phyloP scores from a whole-genome alignment of 2,329 filamentous ascomycete species.

The Purpureocillium takamizusanense region DNA sequence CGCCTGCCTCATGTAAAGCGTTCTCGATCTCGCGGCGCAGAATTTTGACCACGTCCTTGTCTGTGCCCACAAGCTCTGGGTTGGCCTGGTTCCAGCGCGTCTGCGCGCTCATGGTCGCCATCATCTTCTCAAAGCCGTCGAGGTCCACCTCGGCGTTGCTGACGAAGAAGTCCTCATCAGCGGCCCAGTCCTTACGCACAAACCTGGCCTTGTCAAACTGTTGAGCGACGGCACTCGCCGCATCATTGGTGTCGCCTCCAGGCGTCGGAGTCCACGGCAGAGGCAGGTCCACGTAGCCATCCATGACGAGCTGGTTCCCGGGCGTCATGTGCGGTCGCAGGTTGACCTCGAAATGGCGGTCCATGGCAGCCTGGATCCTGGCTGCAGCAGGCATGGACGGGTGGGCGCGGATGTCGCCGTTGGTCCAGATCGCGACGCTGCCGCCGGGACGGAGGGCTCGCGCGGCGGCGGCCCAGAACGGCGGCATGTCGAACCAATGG shows the following conservation, averaged over 20 bases:
- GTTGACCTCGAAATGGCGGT: conserved; percentile 27
- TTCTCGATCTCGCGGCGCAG: conserved; percentile 16
- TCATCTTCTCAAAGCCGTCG: conserved; percentile 23
- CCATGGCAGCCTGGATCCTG: conserved; percentile 31
- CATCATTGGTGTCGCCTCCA: too few species aligned
- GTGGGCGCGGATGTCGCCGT: conserved; percentile 18
- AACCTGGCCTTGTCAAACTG: conserved; percentile 30
- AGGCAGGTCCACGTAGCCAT: conserved; percentile 25
- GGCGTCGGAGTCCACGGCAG: too few species aligned
- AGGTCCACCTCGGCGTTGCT: conserved; percentile 14
- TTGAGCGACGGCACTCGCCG: conserved; percentile 13
- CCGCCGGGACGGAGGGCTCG: conserved; percentile 40
- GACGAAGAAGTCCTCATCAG: conserved; percentile 18
- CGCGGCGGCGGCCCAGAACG: conserved; percentile 39
- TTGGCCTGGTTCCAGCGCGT: conserved; percentile 36
- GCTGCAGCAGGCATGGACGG: conserved; percentile 25
- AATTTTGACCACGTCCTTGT: conserved; percentile 25
- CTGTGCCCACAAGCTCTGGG: conserved; percentile 28
- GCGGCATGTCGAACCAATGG: conserved; percentile 49
- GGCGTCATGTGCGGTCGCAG: conserved; percentile 11
- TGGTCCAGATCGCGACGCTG: conserved; percentile 42
- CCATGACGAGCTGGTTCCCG: conserved; percentile 31
- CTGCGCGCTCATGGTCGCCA: conserved; percentile 28
- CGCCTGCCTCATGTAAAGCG: conserved; percentile 21
- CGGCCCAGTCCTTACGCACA: conserved; percentile 32